Percentiles rank a stretch among this genome's conserved stretches.
These are phyloP conservation scores for Fusarium foetens DNA, from an alignment of 2,329 filamentous ascomycete genomes.

Conservation along the genomic window DNA sequence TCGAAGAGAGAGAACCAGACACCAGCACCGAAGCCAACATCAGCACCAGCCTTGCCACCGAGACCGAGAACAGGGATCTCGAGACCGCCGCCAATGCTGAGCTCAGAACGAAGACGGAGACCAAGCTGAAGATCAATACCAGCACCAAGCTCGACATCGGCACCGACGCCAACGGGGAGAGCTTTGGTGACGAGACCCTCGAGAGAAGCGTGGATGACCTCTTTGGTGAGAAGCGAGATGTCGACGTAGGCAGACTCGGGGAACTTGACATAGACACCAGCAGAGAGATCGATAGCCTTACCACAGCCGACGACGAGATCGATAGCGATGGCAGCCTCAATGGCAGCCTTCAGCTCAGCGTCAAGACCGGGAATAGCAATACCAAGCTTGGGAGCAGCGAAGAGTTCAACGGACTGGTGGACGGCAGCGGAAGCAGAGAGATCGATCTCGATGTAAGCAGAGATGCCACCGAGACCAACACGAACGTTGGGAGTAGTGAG, in stretches of 20 bases:
- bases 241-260: slow-evolving; percentile 56
- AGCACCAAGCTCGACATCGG: slow-evolving; percentile 49
- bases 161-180: slow-evolving; percentile 42
- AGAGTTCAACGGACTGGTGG: slow-evolving; percentile 63
- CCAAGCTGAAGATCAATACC: slow-evolving; percentile 59
- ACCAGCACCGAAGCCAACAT: slow-evolving; percentile 51
- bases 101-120: slow-evolving; percentile 61
- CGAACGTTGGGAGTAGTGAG: slow-evolving; percentile 54
- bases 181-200: slow-evolving; percentile 43
- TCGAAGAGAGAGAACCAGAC: slow-evolving; percentile 65
- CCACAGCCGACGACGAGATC: slow-evolving; percentile 63
- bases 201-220: slow-evolving; percentile 55
- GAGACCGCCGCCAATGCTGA: slow-evolving; percentile 51
- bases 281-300: slow-evolving; percentile 60
- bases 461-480: slow-evolving; percentile 60
- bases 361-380: slow-evolving; percentile 56
- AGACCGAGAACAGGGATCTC: slow-evolving; percentile 43
- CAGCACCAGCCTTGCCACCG: slow-evolving; percentile 50
- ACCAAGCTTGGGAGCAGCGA: slow-evolving; percentile 50
- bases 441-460: slow-evolving; percentile 63
- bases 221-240: slow-evolving; percentile 55
- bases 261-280: slow-evolving; percentile 58
- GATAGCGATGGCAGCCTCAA: slow-evolving; percentile 60
- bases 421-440: slow-evolving; percentile 57
- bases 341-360: slow-evolving; percentile 55